Evolutionary conservation across 2,329 filamentous ascomycete species (phyloP).

Genomic region (Zasmidium cellare): DNA sequence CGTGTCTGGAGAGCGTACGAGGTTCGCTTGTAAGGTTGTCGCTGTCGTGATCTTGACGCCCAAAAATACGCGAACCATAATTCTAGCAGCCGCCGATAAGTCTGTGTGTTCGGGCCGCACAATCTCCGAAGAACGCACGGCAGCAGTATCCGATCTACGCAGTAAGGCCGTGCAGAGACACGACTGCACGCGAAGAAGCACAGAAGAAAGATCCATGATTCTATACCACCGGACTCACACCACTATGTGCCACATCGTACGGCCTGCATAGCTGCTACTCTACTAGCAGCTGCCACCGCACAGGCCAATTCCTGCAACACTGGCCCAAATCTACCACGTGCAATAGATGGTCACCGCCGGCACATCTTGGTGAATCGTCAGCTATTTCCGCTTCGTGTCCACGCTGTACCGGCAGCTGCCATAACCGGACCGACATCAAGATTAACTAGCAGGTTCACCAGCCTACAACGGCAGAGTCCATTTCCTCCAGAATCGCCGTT

Average conservation of each 20-base stretch:
- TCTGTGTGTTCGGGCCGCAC: slow-evolving; percentile 1
- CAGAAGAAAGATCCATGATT: neutral
- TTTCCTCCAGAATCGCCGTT: no score
- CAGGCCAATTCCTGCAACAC: no score
- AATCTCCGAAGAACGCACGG: slow-evolving; percentile 1
- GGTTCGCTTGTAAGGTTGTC: slow-evolving; percentile 12
- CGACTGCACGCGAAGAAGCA: neutral
- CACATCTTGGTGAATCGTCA: neutral
- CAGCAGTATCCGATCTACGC: neutral
- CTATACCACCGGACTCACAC: neutral
- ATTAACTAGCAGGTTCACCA: no score
- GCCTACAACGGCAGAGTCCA: no score
- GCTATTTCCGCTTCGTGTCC: neutral
- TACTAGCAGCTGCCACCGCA: no score
- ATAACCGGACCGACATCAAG: neutral
- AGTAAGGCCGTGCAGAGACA: neutral
- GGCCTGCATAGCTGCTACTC: no score
- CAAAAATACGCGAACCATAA: slow-evolving; percentile 8
- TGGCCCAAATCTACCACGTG: neutral
- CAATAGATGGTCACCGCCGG: neutral
- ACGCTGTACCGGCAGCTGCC: neutral
- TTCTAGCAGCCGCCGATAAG: neutral
- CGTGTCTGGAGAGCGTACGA: neutral
- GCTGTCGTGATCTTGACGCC: slow-evolving; percentile 12
- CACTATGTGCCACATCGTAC: no score